phyloP scores from a whole-genome alignment of 2,329 filamentous ascomycete species.

The Fusarium siculi region DNA sequence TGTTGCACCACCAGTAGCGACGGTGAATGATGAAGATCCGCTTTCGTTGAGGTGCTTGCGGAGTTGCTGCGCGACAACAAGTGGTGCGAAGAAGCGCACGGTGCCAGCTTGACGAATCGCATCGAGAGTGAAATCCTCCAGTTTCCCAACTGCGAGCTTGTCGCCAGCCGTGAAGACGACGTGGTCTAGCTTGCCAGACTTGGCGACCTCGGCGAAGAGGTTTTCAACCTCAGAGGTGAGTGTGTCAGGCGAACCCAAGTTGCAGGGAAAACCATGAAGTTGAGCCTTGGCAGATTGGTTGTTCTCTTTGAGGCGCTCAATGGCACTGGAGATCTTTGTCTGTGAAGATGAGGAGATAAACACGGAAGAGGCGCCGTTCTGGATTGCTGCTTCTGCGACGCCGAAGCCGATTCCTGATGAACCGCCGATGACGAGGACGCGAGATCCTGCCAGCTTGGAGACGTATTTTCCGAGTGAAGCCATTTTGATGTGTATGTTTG shows the following conservation, averaged over 20 bases:
- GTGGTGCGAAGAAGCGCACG: constrained; percentile 33
- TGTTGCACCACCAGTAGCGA: constrained; percentile 26
- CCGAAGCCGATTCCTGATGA: constrained; percentile 38
- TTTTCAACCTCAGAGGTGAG: constrained; percentile 27
- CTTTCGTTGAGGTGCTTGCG: constrained; percentile 27
- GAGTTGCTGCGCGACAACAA: constrained; percentile 35
- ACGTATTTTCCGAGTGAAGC: constrained; percentile 28
- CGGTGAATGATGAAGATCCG: constrained; percentile 26
- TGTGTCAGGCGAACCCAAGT: constrained; percentile 18
- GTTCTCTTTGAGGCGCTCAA: constrained; percentile 28
- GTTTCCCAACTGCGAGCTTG: constrained; percentile 17
- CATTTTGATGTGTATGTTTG: background rate
- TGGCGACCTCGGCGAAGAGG: constrained; percentile 22
- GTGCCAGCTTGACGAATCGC: constrained; percentile 29
- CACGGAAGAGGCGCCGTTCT: constrained; percentile 24
- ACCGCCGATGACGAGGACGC: constrained; percentile 40
- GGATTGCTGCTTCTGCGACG: constrained; percentile 33
- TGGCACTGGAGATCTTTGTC: constrained; percentile 9
- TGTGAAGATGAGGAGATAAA: constrained; percentile 32
- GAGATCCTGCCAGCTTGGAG: constrained; percentile 35
- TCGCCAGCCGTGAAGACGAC: constrained; percentile 37
- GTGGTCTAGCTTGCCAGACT: constrained; percentile 31
- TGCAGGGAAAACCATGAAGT: constrained; percentile 31
- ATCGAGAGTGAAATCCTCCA: constrained; percentile 21
- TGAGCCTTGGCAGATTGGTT: constrained; percentile 25